Percentiles rank a stretch among this genome's conserved stretches.
Evolutionary conservation across 2,329 filamentous ascomycete species (phyloP).

Genomic region (Beauveria rudraprayagi): DNA sequence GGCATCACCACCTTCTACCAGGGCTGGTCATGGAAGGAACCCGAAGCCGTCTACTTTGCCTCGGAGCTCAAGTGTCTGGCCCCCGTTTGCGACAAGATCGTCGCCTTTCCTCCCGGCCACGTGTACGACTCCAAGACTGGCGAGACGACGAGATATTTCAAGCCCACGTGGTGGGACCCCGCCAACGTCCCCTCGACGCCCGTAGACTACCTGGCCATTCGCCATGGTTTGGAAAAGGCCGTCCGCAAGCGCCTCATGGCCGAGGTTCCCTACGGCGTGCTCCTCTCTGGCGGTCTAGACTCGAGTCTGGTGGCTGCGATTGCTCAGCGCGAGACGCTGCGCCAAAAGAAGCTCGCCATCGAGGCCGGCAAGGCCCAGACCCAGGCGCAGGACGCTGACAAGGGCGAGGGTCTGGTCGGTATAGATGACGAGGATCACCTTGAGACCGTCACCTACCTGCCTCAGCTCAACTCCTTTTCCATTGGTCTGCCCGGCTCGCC

Average conservation of each 20-base stretch:
- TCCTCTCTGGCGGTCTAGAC: constrained; percentile 91
- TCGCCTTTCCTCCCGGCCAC: constrained; percentile 90
- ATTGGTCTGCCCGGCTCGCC: constrained; percentile 91
- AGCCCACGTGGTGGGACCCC: constrained; percentile 88
- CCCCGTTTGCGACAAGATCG: constrained; percentile 90
- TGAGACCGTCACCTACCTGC: constrained; percentile 81
- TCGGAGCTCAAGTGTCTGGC: constrained; percentile 93
- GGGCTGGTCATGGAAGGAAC: constrained; percentile 77
- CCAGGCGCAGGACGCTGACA: constrained; percentile 46
- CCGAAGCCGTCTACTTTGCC: constrained; percentile 85
- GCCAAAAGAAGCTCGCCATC: constrained; percentile 59
- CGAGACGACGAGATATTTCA: constrained; percentile 77
- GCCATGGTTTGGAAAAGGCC: constrained; percentile 76
- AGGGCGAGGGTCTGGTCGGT: constrained; percentile 71
- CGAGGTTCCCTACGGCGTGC: constrained; percentile 93
- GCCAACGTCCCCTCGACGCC: constrained; percentile 69
- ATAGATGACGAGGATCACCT: constrained; percentile 90
- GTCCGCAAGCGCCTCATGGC: constrained; percentile 98
- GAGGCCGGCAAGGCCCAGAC: constrained; percentile 33
- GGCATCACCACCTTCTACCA: constrained; percentile 97
- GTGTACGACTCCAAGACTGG: constrained; percentile 92
- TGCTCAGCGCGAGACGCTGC: constrained; percentile 83
- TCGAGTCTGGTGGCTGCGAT: constrained; percentile 93
- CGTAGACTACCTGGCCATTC: constrained; percentile 73
- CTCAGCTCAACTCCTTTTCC: constrained; percentile 96